These are phyloP conservation scores for Kwoniella sp. DNA, from an alignment of 768 basidiomycete genomes.

Conservation along the genomic window DNA sequence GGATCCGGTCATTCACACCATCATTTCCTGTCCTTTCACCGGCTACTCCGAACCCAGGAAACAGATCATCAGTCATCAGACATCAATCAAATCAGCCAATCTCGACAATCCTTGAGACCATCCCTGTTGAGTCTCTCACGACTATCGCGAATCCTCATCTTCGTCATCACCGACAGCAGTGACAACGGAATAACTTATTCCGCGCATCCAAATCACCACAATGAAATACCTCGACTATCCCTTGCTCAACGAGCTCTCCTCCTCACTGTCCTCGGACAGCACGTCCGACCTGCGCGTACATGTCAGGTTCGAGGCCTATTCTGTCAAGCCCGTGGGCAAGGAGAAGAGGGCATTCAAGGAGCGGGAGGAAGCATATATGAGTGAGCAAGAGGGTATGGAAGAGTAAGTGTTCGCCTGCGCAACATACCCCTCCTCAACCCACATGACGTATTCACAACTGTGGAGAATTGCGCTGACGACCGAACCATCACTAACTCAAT, in stretches of 20 bases:
- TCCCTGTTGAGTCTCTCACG: neutral
- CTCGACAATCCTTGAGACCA: neutral
- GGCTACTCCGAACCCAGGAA: neutral
- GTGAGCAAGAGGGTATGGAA: constrained; percentile 62
- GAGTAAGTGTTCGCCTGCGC: constrained; percentile 41
- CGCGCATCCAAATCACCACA: constrained; percentile 10
- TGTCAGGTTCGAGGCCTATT: constrained; percentile 93
- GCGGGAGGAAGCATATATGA: constrained; percentile 84
- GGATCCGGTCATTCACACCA: neutral
- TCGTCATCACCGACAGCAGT: neutral
- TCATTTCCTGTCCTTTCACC: neutral
- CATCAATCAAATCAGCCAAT: neutral
- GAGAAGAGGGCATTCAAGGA: constrained; percentile 95
- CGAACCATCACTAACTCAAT: constrained; percentile 38
- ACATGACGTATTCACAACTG: no score
- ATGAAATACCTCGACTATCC: constrained; percentile 80
- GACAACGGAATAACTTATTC: neutral
- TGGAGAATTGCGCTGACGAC: constrained; percentile 3
- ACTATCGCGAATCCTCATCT: neutral
- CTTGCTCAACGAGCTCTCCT: constrained; percentile 73
- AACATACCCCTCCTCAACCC: neutral
- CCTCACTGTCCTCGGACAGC: constrained; percentile 74
- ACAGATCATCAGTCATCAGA: neutral
- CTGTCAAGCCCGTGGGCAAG: constrained; percentile 93
- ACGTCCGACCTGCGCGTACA: constrained; percentile 70